These are phyloP conservation scores for Ceratocystiopsis minuta DNA, from an alignment of 2,329 filamentous ascomycete genomes.

Conservation along the genomic window DNA sequence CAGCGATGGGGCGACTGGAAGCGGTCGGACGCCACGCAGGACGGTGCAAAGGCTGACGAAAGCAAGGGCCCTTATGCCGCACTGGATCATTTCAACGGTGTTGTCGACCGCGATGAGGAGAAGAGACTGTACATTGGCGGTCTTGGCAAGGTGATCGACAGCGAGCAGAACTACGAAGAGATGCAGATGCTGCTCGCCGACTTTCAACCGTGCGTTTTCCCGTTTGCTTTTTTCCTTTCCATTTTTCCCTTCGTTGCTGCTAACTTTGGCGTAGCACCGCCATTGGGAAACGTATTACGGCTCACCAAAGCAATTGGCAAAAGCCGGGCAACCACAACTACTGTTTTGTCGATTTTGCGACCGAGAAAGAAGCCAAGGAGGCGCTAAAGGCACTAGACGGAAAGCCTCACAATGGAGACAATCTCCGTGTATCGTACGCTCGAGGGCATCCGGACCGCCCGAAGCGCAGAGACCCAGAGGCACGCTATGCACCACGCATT, in stretches of 20 bases:
- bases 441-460: too few relatives aligned
- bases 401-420: not conserved
- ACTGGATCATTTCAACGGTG: slow-evolving; percentile 16
- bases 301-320: slow-evolving; percentile 33
- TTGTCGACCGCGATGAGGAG: slow-evolving; percentile 14
- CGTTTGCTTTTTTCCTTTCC: too few relatives aligned
- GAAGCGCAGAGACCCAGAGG: too few relatives aligned
- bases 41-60: not conserved
- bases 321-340: slow-evolving; percentile 34
- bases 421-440: too few relatives aligned
- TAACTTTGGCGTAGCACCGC: slow-evolving; percentile 6
- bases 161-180: slow-evolving; percentile 26
- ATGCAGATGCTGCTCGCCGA: slow-evolving; percentile 27
- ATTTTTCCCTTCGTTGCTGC: too few relatives aligned
- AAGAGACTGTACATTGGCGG: slow-evolving; percentile 30
- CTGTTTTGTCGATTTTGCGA: slow-evolving; percentile 46
- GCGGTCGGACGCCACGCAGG: not conserved
- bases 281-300: slow-evolving; percentile 37
- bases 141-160: slow-evolving; percentile 28
- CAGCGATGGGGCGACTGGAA: slow-evolving; percentile 28
- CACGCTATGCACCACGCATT: too few relatives aligned
- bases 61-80: slow-evolving; percentile 3
- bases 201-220: slow-evolving; percentile 22
- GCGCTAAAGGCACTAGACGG: slow-evolving; percentile 28
- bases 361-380: slow-evolving; percentile 27